Base-by-base conservation (phyloP, 352 stramenopile species). In the Phytophthora capsici region DNA sequence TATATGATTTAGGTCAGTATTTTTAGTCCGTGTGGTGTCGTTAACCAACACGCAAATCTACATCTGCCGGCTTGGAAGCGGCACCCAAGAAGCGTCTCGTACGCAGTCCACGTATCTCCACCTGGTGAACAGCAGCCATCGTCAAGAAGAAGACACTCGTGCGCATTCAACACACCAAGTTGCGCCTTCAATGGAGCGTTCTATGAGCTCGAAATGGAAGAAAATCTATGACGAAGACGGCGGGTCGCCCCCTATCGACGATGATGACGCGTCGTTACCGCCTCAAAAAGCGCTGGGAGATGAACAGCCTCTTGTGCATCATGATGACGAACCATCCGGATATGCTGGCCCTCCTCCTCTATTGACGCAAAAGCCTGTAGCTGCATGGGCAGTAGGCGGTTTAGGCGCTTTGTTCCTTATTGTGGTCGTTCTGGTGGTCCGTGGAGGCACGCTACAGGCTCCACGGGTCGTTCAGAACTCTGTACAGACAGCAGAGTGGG, bases 361-460 rank as follows among this genome's bases (percentile, higher is more conserved):
- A 32, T 28, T 66, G 34, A 43, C 63, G 26, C 71, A 71, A 17
- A 66, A 58, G 16, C 57, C 66, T 23, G 54, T 75, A 19, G 66
- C 70, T 36, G 44, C 71, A 13, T 75, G 65, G 13, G 69, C 73
- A 3, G 43, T 82, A 4, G 66, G 48, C 10, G 58, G 73, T 14
- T 63, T 84, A 2, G 61, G 43, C 9, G 64, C 32, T 37, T 57
- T 83, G 34, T 83, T 84, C 41, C 60, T 87, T 9, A 36, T 83
- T 19, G 63, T 84, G 28, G 78, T 83, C 34, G 69, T 74, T 57
- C 40, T 84, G 25, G 71, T 81, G 50, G 75, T 84, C 23, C 69
- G 67, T 25, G 40, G 66, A 19, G 64, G 68, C 37, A 74, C 70
- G 46, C 37, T 72, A n/a, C 58, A 67, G 4, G 48, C 46, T 14